phyloP scores from a whole-genome alignment of 208 protist genomes.

The Plasmodiophora brassicae region DNA sequence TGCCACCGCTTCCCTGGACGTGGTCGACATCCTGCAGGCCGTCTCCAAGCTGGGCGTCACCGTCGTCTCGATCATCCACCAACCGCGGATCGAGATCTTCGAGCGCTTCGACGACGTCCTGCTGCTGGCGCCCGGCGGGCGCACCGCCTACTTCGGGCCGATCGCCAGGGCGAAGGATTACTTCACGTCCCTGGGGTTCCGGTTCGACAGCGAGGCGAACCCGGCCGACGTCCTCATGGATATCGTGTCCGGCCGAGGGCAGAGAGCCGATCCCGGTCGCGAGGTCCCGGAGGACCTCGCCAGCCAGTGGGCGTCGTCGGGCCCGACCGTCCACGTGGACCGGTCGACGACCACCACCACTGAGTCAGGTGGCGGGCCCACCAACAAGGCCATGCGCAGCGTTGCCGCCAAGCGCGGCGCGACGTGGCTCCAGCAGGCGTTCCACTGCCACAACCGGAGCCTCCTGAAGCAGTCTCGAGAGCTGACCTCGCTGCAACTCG shows the following conservation, averaged over 20 bases:
- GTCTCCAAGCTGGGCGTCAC: constrained; percentile 45
- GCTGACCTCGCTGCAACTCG: neutral
- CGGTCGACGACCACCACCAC: neutral
- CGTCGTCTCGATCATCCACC: constrained; percentile 35
- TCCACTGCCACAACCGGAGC: neutral
- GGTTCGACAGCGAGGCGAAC: constrained; percentile 22
- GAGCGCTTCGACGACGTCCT: constrained; percentile 34
- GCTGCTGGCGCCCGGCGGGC: constrained; percentile 29
- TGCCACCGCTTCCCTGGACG: constrained; percentile 2
- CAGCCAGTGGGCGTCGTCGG: neutral
- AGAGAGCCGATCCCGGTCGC: neutral
- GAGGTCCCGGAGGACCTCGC: neutral
- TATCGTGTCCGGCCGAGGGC: neutral
- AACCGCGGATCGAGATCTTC: constrained; percentile 48
- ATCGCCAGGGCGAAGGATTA: neutral
- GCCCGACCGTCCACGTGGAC: neutral
- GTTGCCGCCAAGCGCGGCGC: neutral
- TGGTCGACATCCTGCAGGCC: constrained; percentile 24
- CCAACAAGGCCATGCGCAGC: neutral
- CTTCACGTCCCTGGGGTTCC: constrained; percentile 25
- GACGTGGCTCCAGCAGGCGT: neutral
- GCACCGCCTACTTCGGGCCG: neutral
- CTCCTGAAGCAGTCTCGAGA: neutral
- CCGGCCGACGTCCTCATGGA: constrained; percentile 37
- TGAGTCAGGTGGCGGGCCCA: neutral